Evolutionary conservation across 768 basidiomycete genomes (phyloP).

Genomic region (Trametes cubensis): DNA sequence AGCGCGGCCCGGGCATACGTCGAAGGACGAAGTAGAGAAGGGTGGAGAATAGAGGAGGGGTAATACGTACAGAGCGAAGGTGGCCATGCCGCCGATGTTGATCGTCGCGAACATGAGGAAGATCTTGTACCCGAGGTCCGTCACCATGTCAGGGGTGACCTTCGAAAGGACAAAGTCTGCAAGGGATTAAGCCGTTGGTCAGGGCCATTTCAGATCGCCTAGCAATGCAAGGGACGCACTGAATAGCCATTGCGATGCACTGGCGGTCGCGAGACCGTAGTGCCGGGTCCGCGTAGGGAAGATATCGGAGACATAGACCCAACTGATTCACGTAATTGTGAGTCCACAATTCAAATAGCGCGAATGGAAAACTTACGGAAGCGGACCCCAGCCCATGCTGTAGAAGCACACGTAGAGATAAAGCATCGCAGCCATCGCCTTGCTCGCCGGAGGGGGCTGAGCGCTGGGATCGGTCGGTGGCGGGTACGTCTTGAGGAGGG

Average conservation of each 20-base stretch:
- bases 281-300: slow-evolving; percentile 85
- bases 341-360: no score
- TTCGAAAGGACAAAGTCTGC: slow-evolving; percentile 74
- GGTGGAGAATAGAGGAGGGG: background rate
- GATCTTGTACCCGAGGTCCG: slow-evolving; percentile 68
- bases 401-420: slow-evolving; percentile 90
- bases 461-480: slow-evolving; percentile 40
- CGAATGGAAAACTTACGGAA: slow-evolving; percentile 35
- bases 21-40: background rate
- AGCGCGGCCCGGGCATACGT: slow-evolving; percentile 33
- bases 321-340: slow-evolving; percentile 17
- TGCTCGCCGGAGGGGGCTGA: slow-evolving; percentile 49
- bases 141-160: slow-evolving; percentile 65
- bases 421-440: slow-evolving; percentile 84
- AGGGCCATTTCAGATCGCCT: background rate
- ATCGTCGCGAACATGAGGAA: slow-evolving; percentile 79
- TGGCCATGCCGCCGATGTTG: slow-evolving; percentile 70
- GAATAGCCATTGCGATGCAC: slow-evolving; percentile 82
- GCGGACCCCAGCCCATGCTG: slow-evolving; percentile 84
- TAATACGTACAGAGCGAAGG: slow-evolving; percentile 61
- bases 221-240: slow-evolving; percentile 45
- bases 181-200: background rate
- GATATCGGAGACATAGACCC: slow-evolving; percentile 73
- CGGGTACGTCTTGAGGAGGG: slow-evolving; percentile 79
- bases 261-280: slow-evolving; percentile 75